Percentiles rank a stretch among this genome's conserved stretches.
phyloP scores from a whole-genome alignment of 176 grass and related monocot genomes.

The Olyra latifolia region DNA sequence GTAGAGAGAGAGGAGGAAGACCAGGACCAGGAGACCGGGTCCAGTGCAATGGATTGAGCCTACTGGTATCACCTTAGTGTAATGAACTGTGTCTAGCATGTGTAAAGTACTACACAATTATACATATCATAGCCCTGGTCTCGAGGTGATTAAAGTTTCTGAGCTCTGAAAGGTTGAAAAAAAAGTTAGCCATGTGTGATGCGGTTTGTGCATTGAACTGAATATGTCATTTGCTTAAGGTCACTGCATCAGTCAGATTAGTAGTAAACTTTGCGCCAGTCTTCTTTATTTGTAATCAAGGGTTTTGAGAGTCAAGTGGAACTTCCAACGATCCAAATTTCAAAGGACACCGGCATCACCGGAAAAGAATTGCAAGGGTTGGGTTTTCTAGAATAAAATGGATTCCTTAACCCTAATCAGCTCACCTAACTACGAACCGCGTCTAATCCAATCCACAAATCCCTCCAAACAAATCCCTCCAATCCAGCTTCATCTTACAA shows the following conservation, averaged over 20 bases:
- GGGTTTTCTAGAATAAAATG: constrained; percentile 6
- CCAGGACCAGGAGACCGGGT: background rate
- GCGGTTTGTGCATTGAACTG: background rate
- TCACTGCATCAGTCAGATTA: background rate
- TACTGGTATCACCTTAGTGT: background rate
- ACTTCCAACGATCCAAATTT: too few relatives aligned
- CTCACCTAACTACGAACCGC: constrained; percentile 15
- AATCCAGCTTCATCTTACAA: background rate
- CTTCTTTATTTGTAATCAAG: constrained; percentile 5
- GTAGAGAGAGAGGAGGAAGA: background rate
- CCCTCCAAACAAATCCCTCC: background rate
- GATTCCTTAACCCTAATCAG: constrained; percentile 48
- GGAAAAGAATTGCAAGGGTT: background rate
- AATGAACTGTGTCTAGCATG: constrained; percentile 37
- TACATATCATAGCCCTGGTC: constrained; percentile 40
- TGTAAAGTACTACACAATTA: background rate
- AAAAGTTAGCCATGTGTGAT: background rate
- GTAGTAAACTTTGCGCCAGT: background rate
- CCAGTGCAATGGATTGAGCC: constrained; percentile 11
- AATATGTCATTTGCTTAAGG: background rate
- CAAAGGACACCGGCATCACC: too few relatives aligned
- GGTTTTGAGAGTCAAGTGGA: too few relatives aligned
- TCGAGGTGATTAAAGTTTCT: constrained; percentile 49
- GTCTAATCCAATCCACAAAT: constrained; percentile 15
- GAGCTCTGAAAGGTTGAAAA: background rate